Percentiles rank a stretch among this genome's conserved stretches.
These are phyloP conservation scores for Tinospora cordifolia DNA, from an alignment of 164 flowering plant genomes.

Conservation along the genomic window DNA sequence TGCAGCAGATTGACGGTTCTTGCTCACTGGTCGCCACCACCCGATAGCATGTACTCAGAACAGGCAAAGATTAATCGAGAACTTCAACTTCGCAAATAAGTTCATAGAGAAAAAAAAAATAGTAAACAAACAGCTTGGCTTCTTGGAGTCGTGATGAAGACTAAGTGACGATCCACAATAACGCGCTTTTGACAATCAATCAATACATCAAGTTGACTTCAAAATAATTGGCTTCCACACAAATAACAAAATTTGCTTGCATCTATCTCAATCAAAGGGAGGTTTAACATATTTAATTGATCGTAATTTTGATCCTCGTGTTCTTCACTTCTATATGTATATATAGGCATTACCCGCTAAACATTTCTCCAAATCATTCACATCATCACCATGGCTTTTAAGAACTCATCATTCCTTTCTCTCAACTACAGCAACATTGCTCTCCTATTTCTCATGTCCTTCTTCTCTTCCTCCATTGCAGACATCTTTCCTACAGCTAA, in stretches of 20 bases:
- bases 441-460: neutral
- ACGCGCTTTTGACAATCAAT: conserved; percentile 2
- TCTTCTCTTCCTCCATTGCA: conserved; percentile 6
- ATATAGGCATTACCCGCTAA: neutral
- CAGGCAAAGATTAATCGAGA: no score
- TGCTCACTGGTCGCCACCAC: no score
- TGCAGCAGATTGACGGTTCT: no score
- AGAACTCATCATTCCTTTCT: neutral
- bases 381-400: conserved; percentile 13
- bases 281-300: neutral
- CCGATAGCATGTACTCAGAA: no score
- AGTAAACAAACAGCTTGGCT: neutral
- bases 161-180: neutral
- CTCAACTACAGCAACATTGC: neutral
- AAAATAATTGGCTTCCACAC: neutral
- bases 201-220: neutral
- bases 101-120: neutral
- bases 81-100: neutral
- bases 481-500: neutral
- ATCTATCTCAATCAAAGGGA: neutral
- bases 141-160: neutral
- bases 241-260: neutral
- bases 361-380: neutral
- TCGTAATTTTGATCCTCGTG: neutral
- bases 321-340: neutral